Evolutionary conservation across 2,329 filamentous ascomycete species (phyloP).

Genomic region (Ceratocystis eucalypticola): DNA sequence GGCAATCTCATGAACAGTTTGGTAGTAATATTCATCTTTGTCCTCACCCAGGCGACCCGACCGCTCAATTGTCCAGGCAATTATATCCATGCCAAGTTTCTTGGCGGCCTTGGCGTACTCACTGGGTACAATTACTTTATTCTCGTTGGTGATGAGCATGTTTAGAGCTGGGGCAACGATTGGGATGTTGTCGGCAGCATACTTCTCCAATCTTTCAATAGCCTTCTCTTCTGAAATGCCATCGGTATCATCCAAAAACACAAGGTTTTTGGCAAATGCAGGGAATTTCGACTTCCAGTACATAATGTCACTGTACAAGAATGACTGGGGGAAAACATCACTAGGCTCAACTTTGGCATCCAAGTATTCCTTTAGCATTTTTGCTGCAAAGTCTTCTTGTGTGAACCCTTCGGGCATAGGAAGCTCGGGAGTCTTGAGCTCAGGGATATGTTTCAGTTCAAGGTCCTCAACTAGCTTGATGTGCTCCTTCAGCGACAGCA

Average conservation of each 20-base stretch:
- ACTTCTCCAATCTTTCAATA: conserved; percentile 41
- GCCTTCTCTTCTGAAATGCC: conserved; percentile 40
- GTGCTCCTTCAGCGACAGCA: conserved; percentile 48
- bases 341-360: conserved; percentile 37
- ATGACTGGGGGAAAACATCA: conserved; percentile 51
- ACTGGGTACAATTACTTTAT: conserved; percentile 46
- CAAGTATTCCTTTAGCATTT: conserved; percentile 49
- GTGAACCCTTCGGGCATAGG: conserved; percentile 57
- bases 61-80: conserved; percentile 57
- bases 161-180: conserved; percentile 49
- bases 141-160: conserved; percentile 43
- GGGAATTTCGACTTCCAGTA: conserved; percentile 54
- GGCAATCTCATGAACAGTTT: conserved; percentile 39
- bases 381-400: conserved; percentile 49
- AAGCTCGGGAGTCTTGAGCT: conserved; percentile 55
- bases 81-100: conserved; percentile 47
- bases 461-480: conserved; percentile 44
- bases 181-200: conserved; percentile 44
- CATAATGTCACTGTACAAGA: conserved; percentile 48
- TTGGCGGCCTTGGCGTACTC: conserved; percentile 48
- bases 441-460: conserved; percentile 50
- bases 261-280: conserved; percentile 45
- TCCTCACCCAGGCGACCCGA: conserved; percentile 45
- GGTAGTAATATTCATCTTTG: conserved; percentile 42
- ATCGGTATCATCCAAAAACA: conserved; percentile 51